Percentiles rank a stretch among this genome's conserved stretches.
These are phyloP conservation scores for Celoporthe dispersa DNA, from an alignment of 2,329 filamentous ascomycete genomes.

Conservation along the genomic window DNA sequence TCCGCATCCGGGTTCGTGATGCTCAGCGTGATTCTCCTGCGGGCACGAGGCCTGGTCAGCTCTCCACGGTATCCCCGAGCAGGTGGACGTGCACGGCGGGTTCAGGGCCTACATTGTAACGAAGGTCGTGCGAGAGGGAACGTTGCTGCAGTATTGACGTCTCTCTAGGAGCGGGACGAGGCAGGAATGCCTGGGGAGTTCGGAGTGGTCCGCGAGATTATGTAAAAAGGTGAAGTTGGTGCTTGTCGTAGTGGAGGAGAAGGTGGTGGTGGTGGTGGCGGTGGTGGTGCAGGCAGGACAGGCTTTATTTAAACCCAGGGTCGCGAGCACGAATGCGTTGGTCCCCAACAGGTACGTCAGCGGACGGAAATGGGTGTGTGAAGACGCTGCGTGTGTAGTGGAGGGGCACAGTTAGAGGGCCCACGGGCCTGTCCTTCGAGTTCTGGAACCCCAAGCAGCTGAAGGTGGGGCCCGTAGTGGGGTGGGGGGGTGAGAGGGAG, in stretches of 20 bases:
- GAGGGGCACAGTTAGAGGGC: not conserved
- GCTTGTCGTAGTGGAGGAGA: not conserved
- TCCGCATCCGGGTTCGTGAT: conserved; percentile 74
- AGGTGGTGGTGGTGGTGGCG: not conserved
- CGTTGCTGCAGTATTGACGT: not conserved
- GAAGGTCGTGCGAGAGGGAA: not conserved
- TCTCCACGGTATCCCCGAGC: not conserved
- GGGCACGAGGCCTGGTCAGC: not conserved
- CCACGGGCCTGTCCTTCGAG: not conserved
- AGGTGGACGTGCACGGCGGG: not conserved
- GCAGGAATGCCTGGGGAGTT: not conserved
- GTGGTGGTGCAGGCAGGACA: not conserved
- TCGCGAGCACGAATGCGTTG: not conserved
- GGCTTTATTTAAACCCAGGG: not conserved
- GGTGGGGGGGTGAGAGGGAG: not conserved
- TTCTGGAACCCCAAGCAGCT: not conserved
- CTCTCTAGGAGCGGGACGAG: not conserved
- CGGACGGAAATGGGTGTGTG: not conserved
- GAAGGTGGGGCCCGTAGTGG: not conserved
- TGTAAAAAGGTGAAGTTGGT: not conserved
- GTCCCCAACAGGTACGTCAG: not conserved
- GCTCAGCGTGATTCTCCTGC: conserved; percentile 78
- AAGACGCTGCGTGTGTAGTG: not conserved
- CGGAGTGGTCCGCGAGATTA: not conserved
- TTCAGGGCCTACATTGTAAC: not conserved